Conservation (phyloP, 2,329 filamentous ascomycete species). For the Colletotrichum zoysiae region DNA sequence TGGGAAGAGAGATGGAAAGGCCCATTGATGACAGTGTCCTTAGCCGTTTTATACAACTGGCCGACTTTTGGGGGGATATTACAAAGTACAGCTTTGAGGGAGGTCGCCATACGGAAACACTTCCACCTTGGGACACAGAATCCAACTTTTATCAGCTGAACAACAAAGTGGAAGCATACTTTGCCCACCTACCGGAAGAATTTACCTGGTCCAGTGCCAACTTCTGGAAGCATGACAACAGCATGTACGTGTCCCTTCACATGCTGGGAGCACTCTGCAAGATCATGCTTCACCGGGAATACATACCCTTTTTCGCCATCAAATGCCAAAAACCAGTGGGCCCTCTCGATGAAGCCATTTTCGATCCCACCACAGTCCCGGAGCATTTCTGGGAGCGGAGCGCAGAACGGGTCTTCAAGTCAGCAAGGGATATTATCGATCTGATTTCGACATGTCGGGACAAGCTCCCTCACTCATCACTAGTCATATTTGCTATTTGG, state of each 20-base stretch:
- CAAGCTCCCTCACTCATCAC: slow-evolving; percentile 75
- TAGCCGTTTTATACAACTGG: slow-evolving; percentile 68
- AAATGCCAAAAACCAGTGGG: slow-evolving; percentile 62
- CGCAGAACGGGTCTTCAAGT: slow-evolving; percentile 72
- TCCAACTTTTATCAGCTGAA: slow-evolving; percentile 68
- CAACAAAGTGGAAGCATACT: slow-evolving; percentile 65
- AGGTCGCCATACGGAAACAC: slow-evolving; percentile 61
- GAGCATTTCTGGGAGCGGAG: slow-evolving; percentile 72
- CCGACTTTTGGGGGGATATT: slow-evolving; percentile 71
- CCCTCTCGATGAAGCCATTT: slow-evolving; percentile 70
- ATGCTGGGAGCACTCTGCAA: slow-evolving; percentile 74
- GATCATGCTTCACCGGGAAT: slow-evolving; percentile 77
- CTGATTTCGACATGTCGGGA: slow-evolving; percentile 72
- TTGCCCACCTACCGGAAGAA: slow-evolving; percentile 47
- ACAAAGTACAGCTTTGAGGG: slow-evolving; percentile 66
- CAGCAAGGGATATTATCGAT: slow-evolving; percentile 73
- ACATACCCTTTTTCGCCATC: slow-evolving; percentile 75
- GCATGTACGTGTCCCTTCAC: slow-evolving; percentile 75
- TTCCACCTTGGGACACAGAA: slow-evolving; percentile 70
- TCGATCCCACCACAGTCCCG: slow-evolving; percentile 62
- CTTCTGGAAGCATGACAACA: slow-evolving; percentile 75
- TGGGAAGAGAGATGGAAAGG: slow-evolving; percentile 38
- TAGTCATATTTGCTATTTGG: slow-evolving; percentile 76
- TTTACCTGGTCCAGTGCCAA: slow-evolving; percentile 69
- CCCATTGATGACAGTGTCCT: slow-evolving; percentile 60